Percentiles rank a stretch among this genome's conserved stretches.
Evolutionary conservation across 31 red algal species (phyloP).

Genomic region (Odonthalia washingtoniensis): DNA sequence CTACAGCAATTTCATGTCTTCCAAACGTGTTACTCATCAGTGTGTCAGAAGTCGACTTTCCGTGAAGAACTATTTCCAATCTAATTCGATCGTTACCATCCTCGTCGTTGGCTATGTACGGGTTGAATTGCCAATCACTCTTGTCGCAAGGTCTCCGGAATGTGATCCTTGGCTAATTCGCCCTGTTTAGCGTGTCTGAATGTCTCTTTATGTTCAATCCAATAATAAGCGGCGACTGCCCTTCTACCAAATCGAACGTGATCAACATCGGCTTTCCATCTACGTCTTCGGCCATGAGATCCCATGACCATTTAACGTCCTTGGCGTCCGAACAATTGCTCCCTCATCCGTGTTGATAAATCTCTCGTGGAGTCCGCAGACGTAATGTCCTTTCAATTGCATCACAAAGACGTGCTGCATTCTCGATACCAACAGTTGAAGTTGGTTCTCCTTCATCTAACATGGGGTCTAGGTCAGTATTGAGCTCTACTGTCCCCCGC

Average conservation of each 20-base stretch:
- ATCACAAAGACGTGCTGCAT: slow-evolving; percentile 22
- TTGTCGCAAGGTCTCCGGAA: background rate
- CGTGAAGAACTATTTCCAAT: background rate
- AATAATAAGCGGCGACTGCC: background rate
- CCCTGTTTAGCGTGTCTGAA: background rate
- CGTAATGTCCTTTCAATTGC: background rate
- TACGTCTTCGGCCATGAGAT: background rate
- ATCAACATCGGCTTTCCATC: background rate
- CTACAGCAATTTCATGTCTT: no score
- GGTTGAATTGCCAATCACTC: background rate
- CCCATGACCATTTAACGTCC: background rate
- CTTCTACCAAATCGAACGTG: slow-evolving; percentile 3
- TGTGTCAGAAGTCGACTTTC: background rate
- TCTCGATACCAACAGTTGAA: background rate
- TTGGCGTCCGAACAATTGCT: slow-evolving; percentile 1
- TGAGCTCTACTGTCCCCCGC: no score
- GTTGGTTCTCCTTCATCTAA: background rate
- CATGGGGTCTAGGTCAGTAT: background rate
- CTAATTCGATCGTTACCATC: background rate
- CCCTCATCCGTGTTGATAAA: slow-evolving; percentile 9
- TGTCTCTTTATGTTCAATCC: slow-evolving; percentile 6
- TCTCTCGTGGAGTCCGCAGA: background rate
- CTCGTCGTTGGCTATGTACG: slow-evolving; percentile 9
- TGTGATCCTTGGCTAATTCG: background rate
- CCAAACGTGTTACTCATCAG: background rate